Conservation (phyloP, 2,329 filamentous ascomycete genomes). For the Fusarium anthophilum region DNA sequence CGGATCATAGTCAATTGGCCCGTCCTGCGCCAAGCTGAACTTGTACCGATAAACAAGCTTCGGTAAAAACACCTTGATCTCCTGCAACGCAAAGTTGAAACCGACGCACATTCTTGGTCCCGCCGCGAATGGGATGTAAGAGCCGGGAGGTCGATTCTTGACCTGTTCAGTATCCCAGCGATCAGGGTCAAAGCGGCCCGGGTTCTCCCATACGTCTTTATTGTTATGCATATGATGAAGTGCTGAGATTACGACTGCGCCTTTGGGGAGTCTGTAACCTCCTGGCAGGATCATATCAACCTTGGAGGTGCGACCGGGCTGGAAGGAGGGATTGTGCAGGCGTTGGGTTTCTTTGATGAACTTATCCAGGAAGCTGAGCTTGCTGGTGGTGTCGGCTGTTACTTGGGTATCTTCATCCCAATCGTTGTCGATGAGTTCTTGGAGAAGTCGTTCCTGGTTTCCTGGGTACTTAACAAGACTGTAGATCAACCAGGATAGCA, state of each 20-base stretch:
- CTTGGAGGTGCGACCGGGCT: slow-evolving; percentile 67
- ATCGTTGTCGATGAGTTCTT: slow-evolving; percentile 64
- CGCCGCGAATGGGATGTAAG: slow-evolving; percentile 67
- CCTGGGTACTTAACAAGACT: slow-evolving; percentile 62
- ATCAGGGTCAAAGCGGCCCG: slow-evolving; percentile 65
- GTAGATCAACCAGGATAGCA: slow-evolving; percentile 68
- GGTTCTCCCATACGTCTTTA: slow-evolving; percentile 65
- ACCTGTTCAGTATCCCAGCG: slow-evolving; percentile 65
- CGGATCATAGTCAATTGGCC: slow-evolving; percentile 65
- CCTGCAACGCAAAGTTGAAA: slow-evolving; percentile 70
- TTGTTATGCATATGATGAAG: slow-evolving; percentile 63
- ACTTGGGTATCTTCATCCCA: slow-evolving; percentile 54
- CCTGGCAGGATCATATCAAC: slow-evolving; percentile 66
- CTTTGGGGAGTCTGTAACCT: slow-evolving; percentile 64
- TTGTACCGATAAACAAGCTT: slow-evolving; percentile 68
- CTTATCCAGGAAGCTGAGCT: slow-evolving; percentile 62
- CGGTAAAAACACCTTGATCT: slow-evolving; percentile 67
- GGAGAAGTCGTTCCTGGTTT: slow-evolving; percentile 64
- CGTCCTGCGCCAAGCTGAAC: slow-evolving; percentile 59
- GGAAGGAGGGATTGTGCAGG: slow-evolving; percentile 68
- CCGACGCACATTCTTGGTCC: slow-evolving; percentile 69
- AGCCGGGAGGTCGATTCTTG: slow-evolving; percentile 59
- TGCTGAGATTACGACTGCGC: slow-evolving; percentile 62
- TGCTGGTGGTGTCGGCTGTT: slow-evolving; percentile 57
- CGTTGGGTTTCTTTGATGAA: slow-evolving; percentile 70